Conservation (phyloP, 2,329 filamentous ascomycete genomes). For the Aspergillus tamarii region DNA sequence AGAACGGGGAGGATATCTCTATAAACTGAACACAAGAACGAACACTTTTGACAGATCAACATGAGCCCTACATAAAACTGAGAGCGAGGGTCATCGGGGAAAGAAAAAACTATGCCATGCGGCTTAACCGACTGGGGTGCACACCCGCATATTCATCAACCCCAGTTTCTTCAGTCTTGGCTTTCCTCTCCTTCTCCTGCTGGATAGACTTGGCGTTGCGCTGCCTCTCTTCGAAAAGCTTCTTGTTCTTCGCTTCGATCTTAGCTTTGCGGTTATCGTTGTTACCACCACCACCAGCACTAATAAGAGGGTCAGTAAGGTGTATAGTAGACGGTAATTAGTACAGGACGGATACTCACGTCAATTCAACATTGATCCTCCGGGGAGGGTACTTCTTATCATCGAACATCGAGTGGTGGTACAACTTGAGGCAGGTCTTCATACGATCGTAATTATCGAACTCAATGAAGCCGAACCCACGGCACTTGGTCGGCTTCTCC, state of each 20-base stretch:
- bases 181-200: slow-evolving; percentile 46
- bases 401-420: slow-evolving; percentile 81
- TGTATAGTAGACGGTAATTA: neutral
- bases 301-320: slow-evolving; percentile 35
- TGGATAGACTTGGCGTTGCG: slow-evolving; percentile 54
- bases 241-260: slow-evolving; percentile 83
- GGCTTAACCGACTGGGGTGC: slow-evolving; percentile 49
- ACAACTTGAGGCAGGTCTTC: slow-evolving; percentile 88
- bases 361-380: slow-evolving; percentile 91
- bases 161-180: slow-evolving; percentile 19
- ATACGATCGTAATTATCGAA: slow-evolving; percentile 85
- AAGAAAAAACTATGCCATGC: slow-evolving; percentile 30
- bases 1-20: slow-evolving; percentile 24
- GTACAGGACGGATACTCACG: slow-evolving; percentile 56
- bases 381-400: slow-evolving; percentile 60
- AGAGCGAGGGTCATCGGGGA: neutral
- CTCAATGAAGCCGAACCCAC: slow-evolving; percentile 85
- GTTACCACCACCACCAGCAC: slow-evolving; percentile 82
- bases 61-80: neutral
- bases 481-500: slow-evolving; percentile 63
- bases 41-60: slow-evolving; percentile 9
- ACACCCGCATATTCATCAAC: slow-evolving; percentile 39
- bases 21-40: slow-evolving; percentile 11
- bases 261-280: slow-evolving; percentile 72
- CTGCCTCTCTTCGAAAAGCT: slow-evolving; percentile 71